Evolutionary conservation across 306 rosid species (phyloP).

Genomic region (Dryas octopetala): DNA sequence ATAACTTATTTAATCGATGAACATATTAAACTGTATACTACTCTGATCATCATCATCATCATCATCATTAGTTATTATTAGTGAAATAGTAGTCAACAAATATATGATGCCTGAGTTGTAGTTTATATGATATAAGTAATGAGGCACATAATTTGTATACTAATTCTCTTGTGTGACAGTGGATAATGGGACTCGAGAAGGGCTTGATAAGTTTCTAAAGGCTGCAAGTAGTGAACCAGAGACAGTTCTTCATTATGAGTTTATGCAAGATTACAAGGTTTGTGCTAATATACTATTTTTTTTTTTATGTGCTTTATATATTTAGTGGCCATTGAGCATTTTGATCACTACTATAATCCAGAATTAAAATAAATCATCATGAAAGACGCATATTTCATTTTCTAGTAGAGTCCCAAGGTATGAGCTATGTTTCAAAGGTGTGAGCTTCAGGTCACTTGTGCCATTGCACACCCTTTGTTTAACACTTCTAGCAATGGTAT

Average conservation of each 20-base stretch:
- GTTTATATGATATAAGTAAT: neutral
- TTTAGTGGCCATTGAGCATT: neutral
- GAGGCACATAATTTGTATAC: conserved; percentile 4
- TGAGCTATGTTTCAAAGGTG: conserved; percentile 3
- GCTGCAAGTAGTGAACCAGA: conserved; percentile 92
- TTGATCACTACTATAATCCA: conserved; percentile 7
- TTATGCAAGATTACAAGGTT: conserved; percentile 99
- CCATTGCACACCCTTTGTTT: neutral
- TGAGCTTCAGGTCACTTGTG: neutral
- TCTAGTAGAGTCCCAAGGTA: neutral
- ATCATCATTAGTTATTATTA: neutral
- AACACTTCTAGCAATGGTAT: neutral
- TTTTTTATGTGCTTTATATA: conserved; percentile 9
- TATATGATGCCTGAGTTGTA: conserved; percentile 4
- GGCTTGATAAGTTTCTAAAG: conserved; percentile 88
- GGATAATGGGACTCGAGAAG: conserved; percentile 93
- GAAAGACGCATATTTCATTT: neutral
- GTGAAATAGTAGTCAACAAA: neutral
- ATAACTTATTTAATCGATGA: neutral
- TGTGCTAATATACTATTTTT: conserved; percentile 13
- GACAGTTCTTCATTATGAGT: conserved; percentile 96
- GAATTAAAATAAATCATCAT: neutral
- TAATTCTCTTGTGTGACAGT: conserved; percentile 49
- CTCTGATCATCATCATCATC: neutral
- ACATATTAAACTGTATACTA: neutral